These are phyloP conservation scores for Vigna unguiculata DNA, from an alignment of 306 rosid species.

Conservation along the genomic window DNA sequence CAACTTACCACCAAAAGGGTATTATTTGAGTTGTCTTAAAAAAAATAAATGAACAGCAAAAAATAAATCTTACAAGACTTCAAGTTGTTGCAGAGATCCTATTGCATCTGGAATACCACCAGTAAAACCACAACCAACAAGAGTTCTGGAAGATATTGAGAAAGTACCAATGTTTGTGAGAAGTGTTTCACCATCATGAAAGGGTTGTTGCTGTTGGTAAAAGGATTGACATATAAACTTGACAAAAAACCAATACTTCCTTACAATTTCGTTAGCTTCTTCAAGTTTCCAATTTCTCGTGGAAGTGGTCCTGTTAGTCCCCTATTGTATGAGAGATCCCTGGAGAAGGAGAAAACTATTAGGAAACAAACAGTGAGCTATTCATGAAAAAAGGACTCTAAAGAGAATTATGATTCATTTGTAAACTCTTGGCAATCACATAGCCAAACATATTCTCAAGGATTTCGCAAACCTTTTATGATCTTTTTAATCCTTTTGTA, in stretches of 20 bases:
- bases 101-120: slow-evolving; percentile 61
- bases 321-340: slow-evolving; percentile 65
- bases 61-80: slow-evolving; percentile 51
- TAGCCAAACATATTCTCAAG: neutral
- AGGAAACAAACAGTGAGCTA: slow-evolving; percentile 9
- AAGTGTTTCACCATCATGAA: neutral
- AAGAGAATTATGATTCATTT: slow-evolving; percentile 15
- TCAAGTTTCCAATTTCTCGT: slow-evolving; percentile 54
- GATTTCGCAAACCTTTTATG: neutral
- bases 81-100: slow-evolving; percentile 56
- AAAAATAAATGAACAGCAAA: neutral
- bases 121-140: slow-evolving; percentile 66
- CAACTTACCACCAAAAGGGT: neutral
- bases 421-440: neutral
- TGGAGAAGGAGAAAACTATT: slow-evolving; percentile 27
- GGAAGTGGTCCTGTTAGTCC: slow-evolving; percentile 57
- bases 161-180: slow-evolving; percentile 18
- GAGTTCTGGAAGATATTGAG: slow-evolving; percentile 47
- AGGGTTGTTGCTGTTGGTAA: neutral
- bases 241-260: slow-evolving; percentile 31
- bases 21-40: neutral
- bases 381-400: slow-evolving; percentile 4
- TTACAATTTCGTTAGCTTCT: slow-evolving; percentile 57
- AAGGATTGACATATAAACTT: neutral
- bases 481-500: neutral